Base-by-base conservation (phyloP, 208 protist species). In the Perkinsela sp. region DNA sequence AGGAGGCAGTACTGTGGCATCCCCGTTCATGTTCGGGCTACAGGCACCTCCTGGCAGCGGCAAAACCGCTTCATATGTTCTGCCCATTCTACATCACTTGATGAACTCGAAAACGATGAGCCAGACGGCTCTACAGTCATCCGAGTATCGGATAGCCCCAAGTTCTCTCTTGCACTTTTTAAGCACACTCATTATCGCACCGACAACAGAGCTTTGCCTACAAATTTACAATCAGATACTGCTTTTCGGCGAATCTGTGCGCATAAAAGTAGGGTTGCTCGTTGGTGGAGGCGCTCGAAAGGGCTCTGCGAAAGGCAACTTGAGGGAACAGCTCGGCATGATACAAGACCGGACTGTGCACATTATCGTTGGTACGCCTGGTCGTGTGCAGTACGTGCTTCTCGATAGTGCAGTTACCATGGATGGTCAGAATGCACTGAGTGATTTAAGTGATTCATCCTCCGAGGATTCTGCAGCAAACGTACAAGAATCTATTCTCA, bases 51-150 rank as follows among this genome's bases (percentile, higher is more conserved):
- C 96, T 6, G 96, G 93, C 67, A 97, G 92, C 6, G 96, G 95
- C 71, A 98, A 98, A 80, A 98, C 96, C 1, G 94, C 91, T 6
- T 93, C 94, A 28, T 98, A 98, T 73, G 79, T 98, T 0, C 79
- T 98, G 1, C 96, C 96, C 30, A 91, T 98, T 32, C 78, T 98
- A 0, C 76, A 92, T 1, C 70, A 92, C 68, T 76, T 79, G 67
- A 79, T 88, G 30, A 57, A 57, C 22, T 88, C 82, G 1, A 81
- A 80, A 15, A 83, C 82, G 22, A 69, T 67, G 31, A 81, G 75
- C 66, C 40, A 6, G 6, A 57, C 40, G 6, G 40, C 40, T 22
- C n/a, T n/a, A n/a, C n/a, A n/a, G n/a, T 57, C 40, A 22, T 6
- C 13, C 22, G 13, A 57, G 40, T 75, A 79, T 67, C 83, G 83